Conservation (phyloP, 345 rosid genomes). For the Physaria fendleri region DNA sequence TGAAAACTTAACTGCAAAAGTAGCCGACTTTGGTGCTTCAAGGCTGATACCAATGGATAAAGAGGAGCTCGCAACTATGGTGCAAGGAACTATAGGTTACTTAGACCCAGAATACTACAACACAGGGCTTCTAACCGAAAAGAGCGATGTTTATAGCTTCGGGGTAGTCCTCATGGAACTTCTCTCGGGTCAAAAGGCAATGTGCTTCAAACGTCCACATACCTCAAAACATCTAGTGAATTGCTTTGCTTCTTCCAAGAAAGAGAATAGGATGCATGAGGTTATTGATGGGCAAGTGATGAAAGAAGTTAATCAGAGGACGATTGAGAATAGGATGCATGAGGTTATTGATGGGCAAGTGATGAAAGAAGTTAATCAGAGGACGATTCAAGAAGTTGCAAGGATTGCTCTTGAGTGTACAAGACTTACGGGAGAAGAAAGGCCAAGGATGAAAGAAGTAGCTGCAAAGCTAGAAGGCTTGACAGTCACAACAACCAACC, state of each 20-base stretch:
- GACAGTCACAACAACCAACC: too few species aligned
- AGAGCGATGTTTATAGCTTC: slow-evolving; percentile 47
- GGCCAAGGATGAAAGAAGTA: too few species aligned
- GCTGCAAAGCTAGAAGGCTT: too few species aligned
- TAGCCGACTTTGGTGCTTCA: too few species aligned
- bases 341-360: too few species aligned
- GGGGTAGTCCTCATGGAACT: slow-evolving; percentile 39
- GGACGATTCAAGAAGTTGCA: slow-evolving; percentile 12
- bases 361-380: slow-evolving; percentile 1
- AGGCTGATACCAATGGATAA: too few species aligned
- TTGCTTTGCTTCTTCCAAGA: slow-evolving; percentile 18
- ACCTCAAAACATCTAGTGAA: slow-evolving; percentile 18
- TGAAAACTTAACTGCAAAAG: too few species aligned
- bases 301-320: too few species aligned
- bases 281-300: slow-evolving; percentile 15
- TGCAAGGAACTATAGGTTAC: too few species aligned
- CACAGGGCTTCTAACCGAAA: slow-evolving; percentile 20
- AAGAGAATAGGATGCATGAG: slow-evolving; percentile 5
- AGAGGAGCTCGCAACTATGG: too few species aligned
- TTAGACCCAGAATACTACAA: slow-evolving; percentile 38
- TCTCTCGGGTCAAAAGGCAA: slow-evolving; percentile 17
- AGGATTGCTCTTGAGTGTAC: slow-evolving; percentile 24
- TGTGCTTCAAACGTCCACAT: slow-evolving; percentile 10
- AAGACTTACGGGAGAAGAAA: too few species aligned
- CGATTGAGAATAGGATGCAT: too few species aligned